Conservation (phyloP, 164 flowering plant genomes). For the Brasenia schreberi region DNA sequence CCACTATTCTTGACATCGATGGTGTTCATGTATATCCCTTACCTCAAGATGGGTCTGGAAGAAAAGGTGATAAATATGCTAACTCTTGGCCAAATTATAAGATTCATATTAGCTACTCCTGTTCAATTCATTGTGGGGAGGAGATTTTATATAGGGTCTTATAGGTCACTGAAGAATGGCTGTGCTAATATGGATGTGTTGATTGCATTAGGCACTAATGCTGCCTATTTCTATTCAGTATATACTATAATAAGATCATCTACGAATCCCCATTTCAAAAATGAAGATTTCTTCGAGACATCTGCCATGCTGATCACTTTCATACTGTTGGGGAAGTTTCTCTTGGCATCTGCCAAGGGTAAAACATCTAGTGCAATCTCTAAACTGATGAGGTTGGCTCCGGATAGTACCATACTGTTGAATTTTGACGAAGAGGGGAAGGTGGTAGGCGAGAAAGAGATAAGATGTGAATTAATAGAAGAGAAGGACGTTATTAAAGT, state of each 20-base stretch:
- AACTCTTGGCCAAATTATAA: conserved; percentile 5
- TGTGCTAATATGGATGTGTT: conserved; percentile 9
- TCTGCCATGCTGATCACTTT: conserved; percentile 8
- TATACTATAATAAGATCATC: conserved; percentile 5
- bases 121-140: conserved; percentile 14
- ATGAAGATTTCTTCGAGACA: conserved; percentile 10
- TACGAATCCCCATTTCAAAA: conserved; percentile 3
- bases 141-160: conserved; percentile 7
- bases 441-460: conserved; percentile 1
- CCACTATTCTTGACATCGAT: conserved; percentile 11
- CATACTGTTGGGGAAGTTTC: conserved; percentile 9
- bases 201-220: conserved; percentile 6
- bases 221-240: conserved; percentile 8
- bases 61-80: conserved; percentile 8
- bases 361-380: conserved; percentile 6
- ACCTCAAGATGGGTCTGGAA: conserved; percentile 4
- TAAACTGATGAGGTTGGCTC: conserved; percentile 7
- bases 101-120: conserved; percentile 10
- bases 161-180: conserved; percentile 4
- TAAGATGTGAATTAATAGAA: conserved; percentile 3
- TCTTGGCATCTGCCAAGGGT: conserved; percentile 7
- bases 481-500: conserved; percentile 7
- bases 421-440: conserved; percentile 5
- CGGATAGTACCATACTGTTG: conserved; percentile 3
- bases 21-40: conserved; percentile 11